A percentile compares a stretch with the other conserved stretches of the same genome.
Conservation (phyloP, 23 red algal species). For the Gracilaria caudata region DNA sequence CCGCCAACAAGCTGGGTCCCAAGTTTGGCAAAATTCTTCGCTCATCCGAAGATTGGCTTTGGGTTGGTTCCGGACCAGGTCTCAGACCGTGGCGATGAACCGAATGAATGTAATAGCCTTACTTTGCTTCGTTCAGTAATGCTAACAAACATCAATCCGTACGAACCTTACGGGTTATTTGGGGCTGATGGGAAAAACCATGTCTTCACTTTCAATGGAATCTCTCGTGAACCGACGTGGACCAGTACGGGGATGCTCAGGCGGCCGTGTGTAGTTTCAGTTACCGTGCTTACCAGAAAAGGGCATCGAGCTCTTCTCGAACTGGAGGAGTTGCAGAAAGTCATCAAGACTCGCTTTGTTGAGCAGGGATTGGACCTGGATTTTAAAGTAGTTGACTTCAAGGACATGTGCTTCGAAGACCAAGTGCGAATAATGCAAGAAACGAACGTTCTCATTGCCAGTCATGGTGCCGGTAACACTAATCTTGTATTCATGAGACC, state of each 20-base stretch:
- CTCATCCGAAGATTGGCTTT: conserved; percentile 44
- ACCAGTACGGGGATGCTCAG: not conserved
- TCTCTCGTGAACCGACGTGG: conserved; percentile 47
- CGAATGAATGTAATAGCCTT: not conserved
- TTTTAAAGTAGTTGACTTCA: conserved; percentile 78
- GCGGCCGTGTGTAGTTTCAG: conserved; percentile 29
- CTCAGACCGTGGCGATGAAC: not conserved
- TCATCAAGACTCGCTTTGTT: conserved; percentile 26
- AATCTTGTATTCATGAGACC: conserved; percentile 84
- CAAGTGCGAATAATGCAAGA: conserved; percentile 81
- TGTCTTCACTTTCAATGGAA: conserved; percentile 58
- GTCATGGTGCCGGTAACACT: conserved; percentile 84
- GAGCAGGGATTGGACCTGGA: conserved; percentile 26
- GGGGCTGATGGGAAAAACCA: conserved; percentile 46
- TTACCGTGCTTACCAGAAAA: conserved; percentile 59
- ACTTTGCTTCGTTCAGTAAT: conserved; percentile 55
- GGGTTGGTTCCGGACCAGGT: conserved; percentile 6
- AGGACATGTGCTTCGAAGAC: conserved; percentile 44
- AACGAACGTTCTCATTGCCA: conserved; percentile 78
- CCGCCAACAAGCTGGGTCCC: conserved; percentile 50
- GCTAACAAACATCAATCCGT: conserved; percentile 40
- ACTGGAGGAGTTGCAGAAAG: conserved; percentile 52
- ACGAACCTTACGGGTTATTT: conserved; percentile 66
- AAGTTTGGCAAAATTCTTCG: conserved; percentile 52
- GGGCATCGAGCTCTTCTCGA: conserved; percentile 76